Conservation (phyloP, 2,329 filamentous ascomycete species). For the Trichophaea hybrida region DNA sequence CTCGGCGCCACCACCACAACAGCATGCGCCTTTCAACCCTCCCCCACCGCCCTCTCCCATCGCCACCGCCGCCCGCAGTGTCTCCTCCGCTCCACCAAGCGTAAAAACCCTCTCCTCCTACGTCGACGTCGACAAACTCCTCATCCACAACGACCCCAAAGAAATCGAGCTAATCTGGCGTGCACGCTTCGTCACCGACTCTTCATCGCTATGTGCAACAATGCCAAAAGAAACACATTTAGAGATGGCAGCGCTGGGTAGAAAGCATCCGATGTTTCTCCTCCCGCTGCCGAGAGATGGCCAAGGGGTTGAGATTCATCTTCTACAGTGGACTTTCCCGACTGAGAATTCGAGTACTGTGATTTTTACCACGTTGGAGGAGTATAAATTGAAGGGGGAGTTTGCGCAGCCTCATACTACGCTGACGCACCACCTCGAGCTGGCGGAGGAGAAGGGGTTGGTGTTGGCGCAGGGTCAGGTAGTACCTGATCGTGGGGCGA, state of each 20-base stretch:
- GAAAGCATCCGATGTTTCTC: conserved; percentile 71
- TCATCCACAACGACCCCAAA: conserved; percentile 50
- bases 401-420: conserved; percentile 88
- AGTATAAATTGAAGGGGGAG: conserved; percentile 82
- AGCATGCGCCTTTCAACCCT: conserved; percentile 31
- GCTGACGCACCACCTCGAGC: conserved; percentile 76
- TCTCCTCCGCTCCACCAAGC: conserved; percentile 33
- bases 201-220: conserved; percentile 66
- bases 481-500: conserved; percentile 59
- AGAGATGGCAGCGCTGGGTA: conserved; percentile 56
- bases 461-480: conserved; percentile 79
- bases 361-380: conserved; percentile 84
- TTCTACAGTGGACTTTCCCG: conserved; percentile 91
- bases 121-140: conserved; percentile 67
- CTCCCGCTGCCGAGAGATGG: conserved; percentile 60
- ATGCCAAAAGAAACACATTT: conserved; percentile 62
- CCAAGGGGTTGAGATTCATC: conserved; percentile 79
- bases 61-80: conserved; percentile 29
- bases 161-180: conserved; percentile 87
- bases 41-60: conserved; percentile 21
- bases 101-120: conserved; percentile 53
- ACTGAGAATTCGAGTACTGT: conserved; percentile 54
- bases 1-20: conserved; percentile 28
- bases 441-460: conserved; percentile 57
- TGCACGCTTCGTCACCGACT: conserved; percentile 60